Evolutionary conservation across 1,284 basidiomycete species (phyloP).

Genomic region (Cutaneotrichosporon cavernicola): DNA sequence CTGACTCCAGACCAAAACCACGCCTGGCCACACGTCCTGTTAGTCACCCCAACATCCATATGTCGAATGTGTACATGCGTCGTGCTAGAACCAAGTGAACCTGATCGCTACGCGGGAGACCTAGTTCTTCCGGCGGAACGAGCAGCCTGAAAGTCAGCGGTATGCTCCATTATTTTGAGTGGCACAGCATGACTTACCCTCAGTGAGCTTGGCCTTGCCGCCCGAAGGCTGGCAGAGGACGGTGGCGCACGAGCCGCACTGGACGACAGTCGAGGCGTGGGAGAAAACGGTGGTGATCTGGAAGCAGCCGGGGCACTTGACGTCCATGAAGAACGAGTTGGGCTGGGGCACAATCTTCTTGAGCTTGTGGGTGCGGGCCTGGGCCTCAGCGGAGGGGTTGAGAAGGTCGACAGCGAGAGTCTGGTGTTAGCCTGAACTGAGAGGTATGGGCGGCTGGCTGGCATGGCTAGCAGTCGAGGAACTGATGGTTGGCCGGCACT

Average conservation of each 20-base stretch:
- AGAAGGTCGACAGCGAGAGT: constrained; percentile 98
- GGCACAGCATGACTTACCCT: constrained; percentile 77
- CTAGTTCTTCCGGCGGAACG: constrained; percentile 56
- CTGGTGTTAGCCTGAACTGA: constrained; percentile 57
- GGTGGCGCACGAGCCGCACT: constrained; percentile 86
- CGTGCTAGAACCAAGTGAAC: constrained; percentile 30
- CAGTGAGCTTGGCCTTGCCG: constrained; percentile 96
- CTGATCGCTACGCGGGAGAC: constrained; percentile 22
- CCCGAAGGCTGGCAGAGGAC: constrained; percentile 98
- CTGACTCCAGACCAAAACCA: background rate
- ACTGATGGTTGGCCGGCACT: background rate
- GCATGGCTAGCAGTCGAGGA: constrained; percentile 1
- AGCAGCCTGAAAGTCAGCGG: constrained; percentile 50
- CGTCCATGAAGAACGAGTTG: constrained; percentile 99
- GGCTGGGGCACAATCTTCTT: constrained; percentile 98
- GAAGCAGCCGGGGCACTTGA: constrained; percentile 90
- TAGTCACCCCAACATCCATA: constrained; percentile 3
- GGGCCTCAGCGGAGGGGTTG: constrained; percentile 85
- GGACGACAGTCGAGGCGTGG: constrained; percentile 56
- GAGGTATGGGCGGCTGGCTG: background rate
- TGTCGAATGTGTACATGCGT: constrained; percentile 34
- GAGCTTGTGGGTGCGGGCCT: constrained; percentile 94
- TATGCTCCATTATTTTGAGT: background rate
- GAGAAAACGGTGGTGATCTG: constrained; percentile 57
- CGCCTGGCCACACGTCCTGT: background rate